Evolutionary conservation across 768 basidiomycete species (phyloP), one percentile per base, ranked within the genome.

Genomic region (Infundibulicybe gibba): DNA sequence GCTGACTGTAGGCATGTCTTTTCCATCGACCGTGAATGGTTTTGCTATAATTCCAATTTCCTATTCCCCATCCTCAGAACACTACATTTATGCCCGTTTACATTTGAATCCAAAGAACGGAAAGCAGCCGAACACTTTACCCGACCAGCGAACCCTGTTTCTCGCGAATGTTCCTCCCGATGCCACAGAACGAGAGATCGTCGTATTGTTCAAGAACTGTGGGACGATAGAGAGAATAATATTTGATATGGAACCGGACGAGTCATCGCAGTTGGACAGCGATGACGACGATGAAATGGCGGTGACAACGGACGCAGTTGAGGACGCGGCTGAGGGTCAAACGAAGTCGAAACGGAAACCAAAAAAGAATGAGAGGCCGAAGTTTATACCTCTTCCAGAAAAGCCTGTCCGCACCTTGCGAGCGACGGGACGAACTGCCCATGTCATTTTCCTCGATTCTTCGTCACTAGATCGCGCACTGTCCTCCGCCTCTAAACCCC

Each of bases 151-250:
- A 38, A 94, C 92, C 0, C 71, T 95, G 9, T 97, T 97, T 58
- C 68, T 94, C 2, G 89, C 88, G 45, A 97, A 97, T 56, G 68
- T 94, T 5, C 93, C 94, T 2, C 85, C 91, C 46, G 92, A 95
- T 61, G 80, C 90, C 3, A 89, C 90, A 1, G 88, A 90, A 54
- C 75, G 88, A 32, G 90, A 93, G 57, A 65, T 97, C 0, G 69
- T 81, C 2, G 65, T 79, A 10, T 70, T 97, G n/a, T 94, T 94
- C 71, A 84, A 84, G 58, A 57, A 73, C 17, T 81, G 76, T 46
- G 93, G 94, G 17, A 83, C 83, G 0, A 75, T 94, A 14, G 94
- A 95, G 62, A 72, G 72, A 41, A 81, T 93, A 9, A 53, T 81
- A 1, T 87, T 93, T 55, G 77, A 82, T 45, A 66, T 69, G 12